Conservation (phyloP, 202 grass and related monocot species). For the Bolboschoenoplectus hybrid region DNA sequence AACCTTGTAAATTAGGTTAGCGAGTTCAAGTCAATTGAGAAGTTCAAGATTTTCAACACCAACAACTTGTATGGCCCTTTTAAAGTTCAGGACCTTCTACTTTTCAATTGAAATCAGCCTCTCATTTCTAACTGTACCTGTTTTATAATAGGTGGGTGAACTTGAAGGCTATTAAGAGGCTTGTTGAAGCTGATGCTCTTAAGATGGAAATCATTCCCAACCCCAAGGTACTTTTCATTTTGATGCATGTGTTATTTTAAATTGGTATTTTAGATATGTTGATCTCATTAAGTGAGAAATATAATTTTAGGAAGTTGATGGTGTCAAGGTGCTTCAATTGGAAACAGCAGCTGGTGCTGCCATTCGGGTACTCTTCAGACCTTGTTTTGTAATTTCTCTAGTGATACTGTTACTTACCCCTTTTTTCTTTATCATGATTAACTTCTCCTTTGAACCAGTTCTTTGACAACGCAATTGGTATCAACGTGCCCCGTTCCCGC, state of each 20-base stretch:
- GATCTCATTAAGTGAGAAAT: slow-evolving; percentile 32
- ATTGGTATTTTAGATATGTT: slow-evolving; percentile 12
- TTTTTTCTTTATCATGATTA: slow-evolving; percentile 16
- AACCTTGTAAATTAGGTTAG: slow-evolving; percentile 55
- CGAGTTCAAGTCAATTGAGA: slow-evolving; percentile 98
- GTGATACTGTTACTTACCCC: slow-evolving; percentile 19
- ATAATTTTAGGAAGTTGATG: slow-evolving; percentile 82
- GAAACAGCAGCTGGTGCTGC: slow-evolving; percentile 98
- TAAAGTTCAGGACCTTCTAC: neutral
- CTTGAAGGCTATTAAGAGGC: slow-evolving; percentile 99
- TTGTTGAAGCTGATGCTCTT: slow-evolving; percentile 93
- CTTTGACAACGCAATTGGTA: slow-evolving; percentile 90
- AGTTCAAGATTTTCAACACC: slow-evolving; percentile 99
- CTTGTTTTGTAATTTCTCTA: slow-evolving; percentile 3
- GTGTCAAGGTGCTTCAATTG: slow-evolving; percentile 86
- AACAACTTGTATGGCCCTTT: slow-evolving; percentile 80
- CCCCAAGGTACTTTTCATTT: slow-evolving; percentile 67
- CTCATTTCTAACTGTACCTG: slow-evolving; percentile 32
- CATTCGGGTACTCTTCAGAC: slow-evolving; percentile 64
- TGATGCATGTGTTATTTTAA: slow-evolving; percentile 10
- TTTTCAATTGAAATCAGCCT: slow-evolving; percentile 21
- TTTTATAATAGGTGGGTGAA: slow-evolving; percentile 84
- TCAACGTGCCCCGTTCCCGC: slow-evolving; percentile 82
- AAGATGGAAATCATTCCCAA: slow-evolving; percentile 99
- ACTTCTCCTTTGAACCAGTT: slow-evolving; percentile 58